Conservation (phyloP, 306 rosid species). For the Cotoneaster glaucophyllus region DNA sequence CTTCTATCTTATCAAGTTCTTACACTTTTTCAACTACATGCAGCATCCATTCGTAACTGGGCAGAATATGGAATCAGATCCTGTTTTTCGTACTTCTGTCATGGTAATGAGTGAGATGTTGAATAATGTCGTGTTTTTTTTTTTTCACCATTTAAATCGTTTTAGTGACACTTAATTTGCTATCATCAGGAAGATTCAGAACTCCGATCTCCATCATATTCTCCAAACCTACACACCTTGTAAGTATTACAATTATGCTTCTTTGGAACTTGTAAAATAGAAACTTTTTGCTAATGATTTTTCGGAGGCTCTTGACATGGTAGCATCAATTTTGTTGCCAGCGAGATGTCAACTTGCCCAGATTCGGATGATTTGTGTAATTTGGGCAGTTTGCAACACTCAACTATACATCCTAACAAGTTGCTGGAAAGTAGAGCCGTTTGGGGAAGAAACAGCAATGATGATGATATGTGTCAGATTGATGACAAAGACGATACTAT, state of each 20-base stretch:
- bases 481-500: slow-evolving; percentile 56
- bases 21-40: slow-evolving; percentile 27
- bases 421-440: slow-evolving; percentile 28
- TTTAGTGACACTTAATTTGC: slow-evolving; percentile 13
- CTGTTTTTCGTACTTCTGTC: slow-evolving; percentile 28
- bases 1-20: slow-evolving; percentile 13
- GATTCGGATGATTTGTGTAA: slow-evolving; percentile 43
- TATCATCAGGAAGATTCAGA: slow-evolving; percentile 48
- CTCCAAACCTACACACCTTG: slow-evolving; percentile 34
- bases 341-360: slow-evolving; percentile 32
- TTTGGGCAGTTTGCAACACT: slow-evolving; percentile 49
- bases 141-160: neutral
- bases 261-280: slow-evolving; percentile 13
- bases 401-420: slow-evolving; percentile 37
- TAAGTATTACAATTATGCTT: slow-evolving; percentile 25
- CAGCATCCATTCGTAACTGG: slow-evolving; percentile 97
- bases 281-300: slow-evolving; percentile 14
- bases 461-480: slow-evolving; percentile 81
- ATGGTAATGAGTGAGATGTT: slow-evolving; percentile 38
- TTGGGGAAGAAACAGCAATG: slow-evolving; percentile 54
- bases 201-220: slow-evolving; percentile 37
- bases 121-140: slow-evolving; percentile 4
- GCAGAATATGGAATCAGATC: slow-evolving; percentile 31
- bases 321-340: slow-evolving; percentile 23
- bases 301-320: slow-evolving; percentile 5